These are phyloP conservation scores for Quillaja saponaria DNA, from an alignment of 306 rosid species.

Conservation along the genomic window DNA sequence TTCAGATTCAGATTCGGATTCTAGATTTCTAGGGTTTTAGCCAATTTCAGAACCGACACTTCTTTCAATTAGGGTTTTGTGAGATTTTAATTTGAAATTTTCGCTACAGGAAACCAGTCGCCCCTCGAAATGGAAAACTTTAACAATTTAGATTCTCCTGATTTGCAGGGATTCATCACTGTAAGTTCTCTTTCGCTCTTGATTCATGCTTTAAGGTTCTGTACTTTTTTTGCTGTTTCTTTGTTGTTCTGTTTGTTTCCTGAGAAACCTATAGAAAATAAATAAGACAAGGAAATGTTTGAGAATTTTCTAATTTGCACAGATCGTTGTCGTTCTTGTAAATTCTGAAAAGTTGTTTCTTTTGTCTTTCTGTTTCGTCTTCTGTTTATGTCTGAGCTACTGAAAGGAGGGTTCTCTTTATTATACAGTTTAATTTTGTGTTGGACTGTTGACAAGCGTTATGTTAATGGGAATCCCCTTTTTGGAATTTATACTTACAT, in stretches of 20 bases:
- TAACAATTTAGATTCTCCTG: slow-evolving; percentile 51
- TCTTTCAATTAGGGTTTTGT: too few relatives aligned
- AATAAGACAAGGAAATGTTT: neutral
- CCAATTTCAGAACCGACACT: neutral
- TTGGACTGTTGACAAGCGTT: too few relatives aligned
- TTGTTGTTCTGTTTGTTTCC: slow-evolving; percentile 5
- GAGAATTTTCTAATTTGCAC: neutral
- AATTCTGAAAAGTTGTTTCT: too few relatives aligned
- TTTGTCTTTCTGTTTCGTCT: too few relatives aligned
- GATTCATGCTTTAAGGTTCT: neutral
- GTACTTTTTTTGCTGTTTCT: too few relatives aligned
- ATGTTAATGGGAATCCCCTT: too few relatives aligned
- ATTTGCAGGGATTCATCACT: slow-evolving; percentile 61
- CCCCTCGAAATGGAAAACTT: slow-evolving; percentile 70
- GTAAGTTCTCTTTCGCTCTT: slow-evolving; percentile 42
- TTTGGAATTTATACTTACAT: too few relatives aligned
- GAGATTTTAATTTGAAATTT: too few relatives aligned
- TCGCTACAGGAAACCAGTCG: neutral
- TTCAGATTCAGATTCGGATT: too few relatives aligned
- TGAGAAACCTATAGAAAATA: neutral
- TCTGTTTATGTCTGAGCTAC: too few relatives aligned
- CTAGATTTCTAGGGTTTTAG: slow-evolving; percentile 28
- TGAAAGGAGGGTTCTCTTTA: too few relatives aligned
- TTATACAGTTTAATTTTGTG: too few relatives aligned
- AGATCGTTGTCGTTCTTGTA: slow-evolving; percentile 2